Conservation (phyloP, 2,329 filamentous ascomycete species). For the Rasamsonia emersonii region DNA sequence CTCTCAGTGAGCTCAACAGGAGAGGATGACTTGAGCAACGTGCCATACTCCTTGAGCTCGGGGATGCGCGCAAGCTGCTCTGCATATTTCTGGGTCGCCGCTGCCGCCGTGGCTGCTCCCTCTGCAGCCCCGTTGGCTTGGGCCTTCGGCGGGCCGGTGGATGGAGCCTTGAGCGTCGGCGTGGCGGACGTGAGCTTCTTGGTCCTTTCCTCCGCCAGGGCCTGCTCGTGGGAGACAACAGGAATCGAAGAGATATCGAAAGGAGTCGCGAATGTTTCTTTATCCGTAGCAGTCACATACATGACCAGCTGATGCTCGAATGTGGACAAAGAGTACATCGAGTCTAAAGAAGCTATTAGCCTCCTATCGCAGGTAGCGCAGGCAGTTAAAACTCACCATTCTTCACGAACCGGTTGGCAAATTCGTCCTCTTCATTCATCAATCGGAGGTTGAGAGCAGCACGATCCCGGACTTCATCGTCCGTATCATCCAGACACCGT, state of each 20-base stretch:
- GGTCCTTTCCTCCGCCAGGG: constrained; percentile 87
- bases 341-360: constrained; percentile 50
- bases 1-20: constrained; percentile 88
- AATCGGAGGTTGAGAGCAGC: constrained; percentile 85
- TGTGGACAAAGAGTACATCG: constrained; percentile 86
- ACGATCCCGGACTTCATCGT: constrained; percentile 94
- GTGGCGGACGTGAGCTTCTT: constrained; percentile 94
- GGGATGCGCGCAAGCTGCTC: constrained; percentile 81
- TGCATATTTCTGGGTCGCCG: constrained; percentile 78
- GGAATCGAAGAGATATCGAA: constrained; percentile 91
- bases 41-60: constrained; percentile 82
- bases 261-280: constrained; percentile 69
- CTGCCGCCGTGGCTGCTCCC: constrained; percentile 65
- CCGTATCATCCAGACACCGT: constrained; percentile 88
- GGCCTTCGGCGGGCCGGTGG: constrained; percentile 66
- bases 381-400: constrained; percentile 54
- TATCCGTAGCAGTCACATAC: constrained; percentile 91
- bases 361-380: constrained; percentile 1
- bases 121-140: constrained; percentile 61
- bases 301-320: constrained; percentile 96
- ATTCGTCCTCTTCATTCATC: constrained; percentile 84
- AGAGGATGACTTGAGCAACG: constrained; percentile 81
- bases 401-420: constrained; percentile 81
- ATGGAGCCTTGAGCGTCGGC: constrained; percentile 88
- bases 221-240: constrained; percentile 89